Percentiles rank a stretch among this genome's conserved stretches.
Evolutionary conservation across 805 yeast genomes (phyloP).

Genomic region (Cephaloascus albidus): DNA sequence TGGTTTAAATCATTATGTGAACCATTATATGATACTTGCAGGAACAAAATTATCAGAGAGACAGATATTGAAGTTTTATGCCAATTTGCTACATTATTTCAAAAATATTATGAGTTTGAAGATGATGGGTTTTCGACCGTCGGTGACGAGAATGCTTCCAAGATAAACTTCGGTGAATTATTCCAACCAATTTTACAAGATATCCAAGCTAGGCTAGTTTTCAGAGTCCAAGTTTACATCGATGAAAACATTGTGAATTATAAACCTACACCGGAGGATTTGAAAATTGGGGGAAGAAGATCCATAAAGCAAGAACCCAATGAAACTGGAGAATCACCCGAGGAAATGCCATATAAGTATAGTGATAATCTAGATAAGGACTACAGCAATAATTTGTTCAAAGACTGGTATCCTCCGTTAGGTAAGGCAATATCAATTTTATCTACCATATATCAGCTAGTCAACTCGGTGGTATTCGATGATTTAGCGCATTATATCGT

Average conservation of each 20-base stretch:
- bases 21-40: slow-evolving; percentile 64
- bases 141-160: slow-evolving; percentile 6
- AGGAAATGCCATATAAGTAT: slow-evolving; percentile 4
- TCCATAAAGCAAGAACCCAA: slow-evolving; percentile 1
- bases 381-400: slow-evolving; percentile 24
- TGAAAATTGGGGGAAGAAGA: slow-evolving; percentile 43
- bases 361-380: slow-evolving; percentile 19
- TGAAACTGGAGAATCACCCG: background rate
- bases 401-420: slow-evolving; percentile 62
- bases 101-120: slow-evolving; percentile 58
- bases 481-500: slow-evolving; percentile 84
- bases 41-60: slow-evolving; percentile 65
- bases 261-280: slow-evolving; percentile 58
- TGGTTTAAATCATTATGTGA: slow-evolving; percentile 65
- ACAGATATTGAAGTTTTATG: slow-evolving; percentile 58
- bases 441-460: slow-evolving; percentile 70
- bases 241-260: slow-evolving; percentile 62
- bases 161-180: slow-evolving; percentile 44
- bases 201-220: slow-evolving; percentile 71
- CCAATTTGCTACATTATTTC: slow-evolving; percentile 63
- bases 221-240: slow-evolving; percentile 66
- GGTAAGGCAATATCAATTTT: slow-evolving; percentile 58
- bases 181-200: slow-evolving; percentile 69
- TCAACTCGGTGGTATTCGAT: slow-evolving; percentile 73
- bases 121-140: slow-evolving; percentile 21